Evolutionary conservation across 2,329 filamentous ascomycete genomes (phyloP), one percentile per base, ranked within the genome.

Genomic region (Neopestalotiopsis sp.): DNA sequence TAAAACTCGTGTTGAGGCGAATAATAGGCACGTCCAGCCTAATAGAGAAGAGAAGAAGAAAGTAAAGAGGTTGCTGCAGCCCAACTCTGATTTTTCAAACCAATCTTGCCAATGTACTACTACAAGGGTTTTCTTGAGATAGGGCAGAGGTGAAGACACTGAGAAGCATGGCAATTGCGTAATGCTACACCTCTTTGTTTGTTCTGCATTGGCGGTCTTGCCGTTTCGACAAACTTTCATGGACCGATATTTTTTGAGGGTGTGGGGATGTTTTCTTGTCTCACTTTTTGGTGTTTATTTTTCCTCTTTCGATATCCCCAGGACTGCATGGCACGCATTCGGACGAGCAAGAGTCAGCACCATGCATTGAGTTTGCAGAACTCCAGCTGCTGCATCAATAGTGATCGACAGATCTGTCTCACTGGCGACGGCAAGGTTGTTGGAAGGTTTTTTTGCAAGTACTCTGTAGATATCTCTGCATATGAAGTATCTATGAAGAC

Each of bases 241-340:
- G 20, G n/a, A 20, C 17, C 9, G 10, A 52, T 52, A 28, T 28
- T 28, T 28, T 52, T 52, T 52, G 45, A 52, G 45, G n/a, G 45
- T 52, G 45, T 38, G 45, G 45, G 45, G 45, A 17, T 52, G 45
- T 52, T 10, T 52, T 28, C 24, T 52, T 52, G 45, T 52, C 45
- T 52, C 45, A 52, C 45, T 52, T 52, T 52, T n/a, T 52, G 45
- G 45, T 52, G 45, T 52, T 52, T 52, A n/a, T 52, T n/a, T 20
- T 52, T 20, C n/a, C 45, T 52, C 20, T 52, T 52, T 52, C 17
- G 14, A 10, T 9, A 38, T 38, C 34, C 34, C 10, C 34, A 38
- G 34, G 2, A 38, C 34, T 38, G 34, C 10, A 7, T 38, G 6
- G 6, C 34, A 38, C 45, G 45, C 45, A 52, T 20, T 52, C 45